Conservation (phyloP, 805 yeast genomes). For the Saturnispora silvae region DNA sequence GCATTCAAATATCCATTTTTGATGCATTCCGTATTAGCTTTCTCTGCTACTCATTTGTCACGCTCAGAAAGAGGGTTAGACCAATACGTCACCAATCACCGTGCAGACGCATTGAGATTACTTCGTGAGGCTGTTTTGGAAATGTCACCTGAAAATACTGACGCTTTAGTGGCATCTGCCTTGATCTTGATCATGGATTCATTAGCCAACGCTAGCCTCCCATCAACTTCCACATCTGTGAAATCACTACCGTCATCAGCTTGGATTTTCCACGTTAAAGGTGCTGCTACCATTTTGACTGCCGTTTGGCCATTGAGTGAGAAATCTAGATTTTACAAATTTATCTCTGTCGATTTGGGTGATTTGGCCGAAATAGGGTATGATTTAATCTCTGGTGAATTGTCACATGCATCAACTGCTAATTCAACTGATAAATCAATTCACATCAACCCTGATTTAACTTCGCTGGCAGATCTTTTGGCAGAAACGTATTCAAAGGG, state of each 20-base stretch:
- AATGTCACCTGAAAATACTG: conserved; percentile 77
- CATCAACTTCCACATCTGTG: conserved; percentile 32
- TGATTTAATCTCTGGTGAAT: conserved; percentile 27
- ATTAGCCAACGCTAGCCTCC: conserved; percentile 77
- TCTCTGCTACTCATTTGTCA: conserved; percentile 85
- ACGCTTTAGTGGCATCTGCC: conserved; percentile 89
- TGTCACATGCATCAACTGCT: conserved; percentile 21
- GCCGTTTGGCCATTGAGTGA: conserved; percentile 91
- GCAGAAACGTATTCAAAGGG: conserved; percentile 8
- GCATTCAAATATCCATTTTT: conserved; percentile 83
- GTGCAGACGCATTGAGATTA: conserved; percentile 76
- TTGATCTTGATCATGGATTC: conserved; percentile 86
- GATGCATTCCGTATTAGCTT: conserved; percentile 86
- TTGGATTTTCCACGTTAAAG: conserved; percentile 95
- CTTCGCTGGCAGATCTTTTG: conserved; percentile 9
- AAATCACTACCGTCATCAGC: conserved; percentile 82
- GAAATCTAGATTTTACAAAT: conserved; percentile 51
- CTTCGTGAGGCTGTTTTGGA: conserved; percentile 79
- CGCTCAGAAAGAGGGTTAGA: conserved; percentile 67
- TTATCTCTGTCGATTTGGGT: conserved; percentile 79
- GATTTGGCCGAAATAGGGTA: conserved; percentile 68
- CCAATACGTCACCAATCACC: conserved; percentile 72
- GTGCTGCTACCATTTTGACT: conserved; percentile 89
- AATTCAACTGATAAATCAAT: conserved; percentile 9
- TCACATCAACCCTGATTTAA: conserved; percentile 22